Conservation (phyloP, 2,329 filamentous ascomycete species). For the Aureobasidium sp. region DNA sequence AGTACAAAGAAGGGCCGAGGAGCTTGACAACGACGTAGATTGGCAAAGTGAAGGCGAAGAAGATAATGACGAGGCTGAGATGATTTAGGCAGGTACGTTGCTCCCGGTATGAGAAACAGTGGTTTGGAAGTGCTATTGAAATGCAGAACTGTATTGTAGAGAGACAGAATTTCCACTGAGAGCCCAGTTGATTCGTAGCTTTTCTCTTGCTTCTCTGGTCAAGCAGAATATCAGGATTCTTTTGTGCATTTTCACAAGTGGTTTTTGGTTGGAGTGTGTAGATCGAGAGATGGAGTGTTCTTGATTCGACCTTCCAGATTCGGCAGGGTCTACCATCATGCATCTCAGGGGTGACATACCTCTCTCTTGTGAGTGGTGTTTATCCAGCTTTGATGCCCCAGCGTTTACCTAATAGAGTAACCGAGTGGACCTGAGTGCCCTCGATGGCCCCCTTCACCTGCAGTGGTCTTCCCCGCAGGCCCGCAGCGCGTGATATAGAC, state of each 20-base stretch:
- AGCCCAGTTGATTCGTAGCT: neutral
- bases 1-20: conserved; percentile 46
- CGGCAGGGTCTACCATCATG: no score
- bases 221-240: no score
- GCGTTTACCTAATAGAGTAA: no score
- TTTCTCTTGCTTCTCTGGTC: neutral
- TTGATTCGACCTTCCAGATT: no score
- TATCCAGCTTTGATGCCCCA: no score
- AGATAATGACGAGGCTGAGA: conserved; percentile 47
- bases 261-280: neutral
- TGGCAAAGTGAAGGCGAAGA: conserved; percentile 40
- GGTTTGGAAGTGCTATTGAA: neutral
- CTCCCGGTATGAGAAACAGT: no score
- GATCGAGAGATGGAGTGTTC: neutral
- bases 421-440: no score
- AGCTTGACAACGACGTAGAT: conserved; percentile 40
- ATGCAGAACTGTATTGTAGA: neutral
- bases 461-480: no score
- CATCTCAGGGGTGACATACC: no score
- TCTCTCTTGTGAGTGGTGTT: no score
- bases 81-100: conserved; percentile 17
- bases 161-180: neutral
- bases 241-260: neutral
- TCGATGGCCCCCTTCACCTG: no score
- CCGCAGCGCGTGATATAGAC: no score